Evolutionary conservation across 2,329 filamentous ascomycete genomes (phyloP), one percentile per base, ranked within the genome.

Genomic region (Fusarium avenaceum): DNA sequence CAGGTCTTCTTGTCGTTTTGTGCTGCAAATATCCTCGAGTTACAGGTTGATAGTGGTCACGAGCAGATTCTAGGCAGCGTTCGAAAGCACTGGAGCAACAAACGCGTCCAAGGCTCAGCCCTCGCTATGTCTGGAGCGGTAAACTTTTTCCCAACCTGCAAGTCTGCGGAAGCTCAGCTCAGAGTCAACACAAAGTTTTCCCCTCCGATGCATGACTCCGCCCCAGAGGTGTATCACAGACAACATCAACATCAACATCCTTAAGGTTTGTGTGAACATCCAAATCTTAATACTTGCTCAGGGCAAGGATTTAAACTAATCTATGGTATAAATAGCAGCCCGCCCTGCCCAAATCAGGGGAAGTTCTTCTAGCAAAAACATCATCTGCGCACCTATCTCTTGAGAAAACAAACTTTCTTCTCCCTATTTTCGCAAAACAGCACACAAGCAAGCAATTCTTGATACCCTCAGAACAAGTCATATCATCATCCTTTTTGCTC

Each of bases 211-310:
- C 35, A n/a, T 10, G 4, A 38, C 40, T 51, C 49, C 43, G 22
- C 32, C 30, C 17, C 35, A 24, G 33, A 17, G 19, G 47, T 17
- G 30, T 26, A 19, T 32, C 17, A n/a, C 17, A 20, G 26, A 40
- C 35, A 32, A 46, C n/a, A 20, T 28, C 15, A 35, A 30, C 24
- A 14, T 22, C 43, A 40, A 19, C 47, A n/a, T 49, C 47, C 26
- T 30, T 24, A 40, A 24, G 65, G 55, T 65, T 55, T 42, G 61
- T 65, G 56, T 48, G 55, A 49, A 38, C 22, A 26, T 11, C 44
- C 45, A 10, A n/a, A 38, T n/a, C 17, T 10, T 19, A 38, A n/a
- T 38, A n/a, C 17, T 38, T n/a, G 2, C 35, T 38, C 22, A 32
- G 22, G 15, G 44, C n/a, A 7, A 24, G 26, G 19, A 24, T 15